Conservation (phyloP, 2,329 filamentous ascomycete genomes). For the Graphiopsis chlorocephala region DNA sequence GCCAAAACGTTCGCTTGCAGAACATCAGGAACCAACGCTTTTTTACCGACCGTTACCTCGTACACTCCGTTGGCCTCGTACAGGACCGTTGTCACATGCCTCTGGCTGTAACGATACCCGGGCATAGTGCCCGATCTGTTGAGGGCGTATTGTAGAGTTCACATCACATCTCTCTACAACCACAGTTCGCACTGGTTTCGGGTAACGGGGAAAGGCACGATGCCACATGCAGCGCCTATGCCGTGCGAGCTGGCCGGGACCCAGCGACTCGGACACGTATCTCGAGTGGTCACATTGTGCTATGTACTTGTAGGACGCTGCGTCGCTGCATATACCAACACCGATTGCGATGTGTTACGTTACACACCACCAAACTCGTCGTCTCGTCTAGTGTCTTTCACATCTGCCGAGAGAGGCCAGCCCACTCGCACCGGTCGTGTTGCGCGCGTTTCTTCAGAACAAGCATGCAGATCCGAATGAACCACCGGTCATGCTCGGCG, state of each 20-base stretch:
- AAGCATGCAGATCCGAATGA: not conserved
- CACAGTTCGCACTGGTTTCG: constrained; percentile 1
- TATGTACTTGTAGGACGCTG: not conserved
- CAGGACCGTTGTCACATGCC: not conserved
- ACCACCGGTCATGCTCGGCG: not conserved
- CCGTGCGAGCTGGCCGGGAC: constrained; percentile 1
- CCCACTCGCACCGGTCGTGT: not conserved
- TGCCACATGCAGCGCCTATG: not conserved
- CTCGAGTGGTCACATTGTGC: not conserved
- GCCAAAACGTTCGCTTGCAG: not conserved
- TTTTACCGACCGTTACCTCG: not conserved
- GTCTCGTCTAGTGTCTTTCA: not conserved
- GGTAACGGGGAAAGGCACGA: not conserved
- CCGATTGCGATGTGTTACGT: not conserved
- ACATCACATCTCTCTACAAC: not conserved
- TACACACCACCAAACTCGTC: not conserved
- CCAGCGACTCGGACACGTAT: not conserved
- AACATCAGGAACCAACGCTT: not conserved
- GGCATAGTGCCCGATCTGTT: not conserved
- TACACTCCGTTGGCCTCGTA: not conserved
- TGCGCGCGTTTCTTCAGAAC: not conserved
- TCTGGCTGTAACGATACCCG: not conserved
- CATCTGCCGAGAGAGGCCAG: not conserved
- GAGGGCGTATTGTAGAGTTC: not conserved
- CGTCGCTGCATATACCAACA: not conserved